Conservation (phyloP, 345 rosid genomes). For the Rubroshorea leprosula region DNA sequence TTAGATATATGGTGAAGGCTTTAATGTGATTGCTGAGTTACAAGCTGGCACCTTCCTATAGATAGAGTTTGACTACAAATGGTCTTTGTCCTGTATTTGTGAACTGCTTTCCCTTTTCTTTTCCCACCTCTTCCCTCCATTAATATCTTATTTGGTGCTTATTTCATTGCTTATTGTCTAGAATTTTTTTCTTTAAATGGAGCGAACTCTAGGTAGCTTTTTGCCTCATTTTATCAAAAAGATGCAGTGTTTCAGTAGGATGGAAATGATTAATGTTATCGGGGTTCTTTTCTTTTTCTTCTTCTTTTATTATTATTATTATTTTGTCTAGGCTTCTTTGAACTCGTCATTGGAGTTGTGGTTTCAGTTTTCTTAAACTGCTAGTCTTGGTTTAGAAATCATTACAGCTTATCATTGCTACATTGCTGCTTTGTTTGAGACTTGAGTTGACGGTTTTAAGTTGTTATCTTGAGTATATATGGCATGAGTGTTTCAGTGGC, state of each 20-base stretch:
- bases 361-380: not conserved
- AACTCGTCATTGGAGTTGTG: not conserved
- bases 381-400: not conserved
- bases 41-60: not conserved
- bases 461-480: too few species aligned
- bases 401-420: not conserved
- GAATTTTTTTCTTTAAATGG: slow-evolving; percentile 1
- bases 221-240: not conserved
- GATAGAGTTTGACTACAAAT: not conserved
- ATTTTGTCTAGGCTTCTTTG: too few species aligned
- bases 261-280: slow-evolving; percentile 3
- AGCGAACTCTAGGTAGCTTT: slow-evolving; percentile 7
- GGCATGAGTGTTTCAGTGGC: not conserved
- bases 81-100: not conserved
- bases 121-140: too few species aligned
- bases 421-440: not conserved
- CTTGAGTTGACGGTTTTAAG: not conserved
- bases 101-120: too few species aligned
- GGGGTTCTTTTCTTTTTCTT: too few species aligned
- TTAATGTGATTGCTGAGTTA: too few species aligned
- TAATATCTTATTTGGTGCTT: too few species aligned
- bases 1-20: too few species aligned
- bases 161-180: not conserved
- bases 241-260: slow-evolving; percentile 6
- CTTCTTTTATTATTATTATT: too few species aligned